Conservation (phyloP, 108 stramenopile species). For the Aureococcus anophagefferens region DNA sequence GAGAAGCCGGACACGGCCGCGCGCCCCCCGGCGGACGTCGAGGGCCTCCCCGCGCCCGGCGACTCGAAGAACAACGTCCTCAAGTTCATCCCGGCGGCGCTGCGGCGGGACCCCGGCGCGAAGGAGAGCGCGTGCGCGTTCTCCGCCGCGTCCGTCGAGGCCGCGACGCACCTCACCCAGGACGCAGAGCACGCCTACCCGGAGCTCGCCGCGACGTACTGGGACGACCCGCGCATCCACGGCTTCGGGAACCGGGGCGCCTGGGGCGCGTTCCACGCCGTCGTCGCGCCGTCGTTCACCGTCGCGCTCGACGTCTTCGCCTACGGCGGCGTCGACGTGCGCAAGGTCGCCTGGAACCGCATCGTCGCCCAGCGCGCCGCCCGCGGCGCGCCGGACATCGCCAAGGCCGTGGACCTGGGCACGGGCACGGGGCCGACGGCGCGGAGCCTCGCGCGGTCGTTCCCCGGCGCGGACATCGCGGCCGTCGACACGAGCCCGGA, state of each 20-base stretch:
- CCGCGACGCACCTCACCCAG: background rate
- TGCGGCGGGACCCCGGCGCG: too few species aligned
- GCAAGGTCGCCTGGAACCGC: background rate
- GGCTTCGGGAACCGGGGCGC: background rate
- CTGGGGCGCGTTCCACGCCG: background rate
- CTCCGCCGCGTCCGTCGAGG: background rate
- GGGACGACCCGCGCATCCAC: constrained; percentile 1
- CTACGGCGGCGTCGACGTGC: background rate
- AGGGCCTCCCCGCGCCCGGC: too few species aligned
- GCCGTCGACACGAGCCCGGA: background rate
- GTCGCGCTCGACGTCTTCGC: background rate
- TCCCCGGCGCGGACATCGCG: background rate
- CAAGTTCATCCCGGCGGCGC: background rate
- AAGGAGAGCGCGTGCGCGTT: background rate
- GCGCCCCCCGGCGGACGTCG: too few species aligned
- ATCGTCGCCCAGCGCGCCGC: background rate
- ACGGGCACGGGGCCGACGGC: background rate
- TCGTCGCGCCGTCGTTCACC: background rate
- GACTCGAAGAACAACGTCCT: constrained; percentile 13
- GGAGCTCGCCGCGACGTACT: background rate
- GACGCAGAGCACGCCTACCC: background rate
- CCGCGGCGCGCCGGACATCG: background rate
- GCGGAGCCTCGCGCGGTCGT: background rate
- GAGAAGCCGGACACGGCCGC: too few species aligned
- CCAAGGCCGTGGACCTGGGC: background rate